Percentiles rank a stretch among this genome's conserved stretches.
phyloP scores from a whole-genome alignment of 768 basidiomycete genomes.

The Boletus huronensis region DNA sequence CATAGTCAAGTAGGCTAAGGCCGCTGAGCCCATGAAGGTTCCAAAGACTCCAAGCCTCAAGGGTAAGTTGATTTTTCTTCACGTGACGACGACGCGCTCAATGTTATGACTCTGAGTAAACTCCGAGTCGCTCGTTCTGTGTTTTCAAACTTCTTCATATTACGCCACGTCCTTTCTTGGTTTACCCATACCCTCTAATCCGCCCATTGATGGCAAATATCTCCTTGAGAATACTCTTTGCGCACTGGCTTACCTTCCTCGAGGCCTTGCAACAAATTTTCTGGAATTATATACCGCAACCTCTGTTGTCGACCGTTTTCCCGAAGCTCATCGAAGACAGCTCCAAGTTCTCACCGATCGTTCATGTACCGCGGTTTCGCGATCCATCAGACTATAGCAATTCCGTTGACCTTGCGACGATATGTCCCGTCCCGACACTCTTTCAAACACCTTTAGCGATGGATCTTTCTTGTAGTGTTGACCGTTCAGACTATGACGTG shows the following conservation, averaged over 20 bases:
- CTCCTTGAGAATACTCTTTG: conserved; percentile 5
- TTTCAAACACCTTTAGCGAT: background rate
- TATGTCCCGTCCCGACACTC: conserved; percentile 4
- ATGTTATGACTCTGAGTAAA: too few species aligned
- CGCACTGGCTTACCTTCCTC: conserved; percentile 15
- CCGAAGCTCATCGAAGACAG: conserved; percentile 3
- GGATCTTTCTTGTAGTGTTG: conserved; percentile 5
- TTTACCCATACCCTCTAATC: background rate
- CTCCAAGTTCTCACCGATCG: background rate
- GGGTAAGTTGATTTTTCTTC: conserved; percentile 15
- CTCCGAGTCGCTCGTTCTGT: too few species aligned
- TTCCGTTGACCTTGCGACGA: background rate
- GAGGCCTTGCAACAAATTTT: conserved; percentile 9
- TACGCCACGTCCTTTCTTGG: background rate
- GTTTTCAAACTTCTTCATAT: background rate
- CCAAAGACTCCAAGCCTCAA: background rate
- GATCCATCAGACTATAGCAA: background rate
- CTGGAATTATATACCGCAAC: conserved; percentile 5
- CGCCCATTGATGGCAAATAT: background rate
- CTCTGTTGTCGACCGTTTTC: conserved; percentile 8
- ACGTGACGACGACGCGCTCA: conserved; percentile 21
- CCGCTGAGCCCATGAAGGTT: too few species aligned
- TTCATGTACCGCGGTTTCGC: background rate
- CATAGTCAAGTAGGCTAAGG: too few species aligned
- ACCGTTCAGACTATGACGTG: background rate